These are phyloP conservation scores for Tremellales sp. DNA, from an alignment of 1,284 basidiomycete genomes.

Conservation along the genomic window DNA sequence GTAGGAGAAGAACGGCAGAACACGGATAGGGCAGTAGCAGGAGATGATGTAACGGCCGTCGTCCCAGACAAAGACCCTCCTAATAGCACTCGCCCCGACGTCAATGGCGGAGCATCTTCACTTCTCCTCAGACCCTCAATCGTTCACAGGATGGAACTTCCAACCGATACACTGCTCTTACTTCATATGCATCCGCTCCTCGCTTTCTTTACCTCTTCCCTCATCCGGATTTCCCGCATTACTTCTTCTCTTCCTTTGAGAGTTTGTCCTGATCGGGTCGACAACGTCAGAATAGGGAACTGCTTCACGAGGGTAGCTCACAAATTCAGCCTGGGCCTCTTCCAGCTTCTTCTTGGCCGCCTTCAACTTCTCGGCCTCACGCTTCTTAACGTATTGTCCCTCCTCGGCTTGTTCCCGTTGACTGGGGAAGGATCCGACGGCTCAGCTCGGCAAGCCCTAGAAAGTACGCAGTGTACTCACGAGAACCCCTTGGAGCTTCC, in stretches of 20 bases:
- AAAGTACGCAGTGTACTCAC: conserved; percentile 24
- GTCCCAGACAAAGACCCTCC: no score
- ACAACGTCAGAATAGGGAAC: background rate
- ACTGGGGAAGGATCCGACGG: conserved; percentile 12
- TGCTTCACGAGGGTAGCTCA: conserved; percentile 15
- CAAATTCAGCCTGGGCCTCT: conserved; percentile 38
- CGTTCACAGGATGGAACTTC: no score
- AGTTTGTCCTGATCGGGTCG: background rate
- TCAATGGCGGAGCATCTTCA: no score
- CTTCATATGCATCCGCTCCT: no score
- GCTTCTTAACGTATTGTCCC: conserved; percentile 42
- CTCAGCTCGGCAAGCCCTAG: background rate
- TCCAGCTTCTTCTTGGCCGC: conserved; percentile 26
- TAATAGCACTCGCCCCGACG: no score
- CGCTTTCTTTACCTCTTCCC: no score
- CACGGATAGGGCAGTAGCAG: no score
- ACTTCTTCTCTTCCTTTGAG: conserved; percentile 1
- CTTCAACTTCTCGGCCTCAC: conserved; percentile 33
- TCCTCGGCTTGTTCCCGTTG: conserved; percentile 46
- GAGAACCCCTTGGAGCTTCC: conserved; percentile 39
- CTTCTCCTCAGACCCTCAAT: no score
- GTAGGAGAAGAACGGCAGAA: no score
- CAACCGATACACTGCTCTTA: no score
- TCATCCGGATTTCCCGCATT: no score
- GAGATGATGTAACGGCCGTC: no score